Percentiles rank a stretch among this genome's conserved stretches.
These are phyloP conservation scores for Podospora australis DNA, from an alignment of 495 filamentous ascomycete species.

Conservation along the genomic window DNA sequence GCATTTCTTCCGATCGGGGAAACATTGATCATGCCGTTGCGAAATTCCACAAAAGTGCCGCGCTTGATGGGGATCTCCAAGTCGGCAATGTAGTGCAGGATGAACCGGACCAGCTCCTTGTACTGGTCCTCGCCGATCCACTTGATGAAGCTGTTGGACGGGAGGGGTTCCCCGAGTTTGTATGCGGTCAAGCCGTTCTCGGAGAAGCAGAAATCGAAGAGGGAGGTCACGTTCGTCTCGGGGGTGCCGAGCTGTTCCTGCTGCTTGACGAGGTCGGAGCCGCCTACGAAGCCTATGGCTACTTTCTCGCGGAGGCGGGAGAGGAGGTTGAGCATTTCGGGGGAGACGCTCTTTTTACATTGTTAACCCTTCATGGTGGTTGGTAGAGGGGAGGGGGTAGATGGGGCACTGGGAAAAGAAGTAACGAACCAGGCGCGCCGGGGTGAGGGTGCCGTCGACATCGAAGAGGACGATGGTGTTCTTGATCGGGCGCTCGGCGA, in stretches of 20 bases:
- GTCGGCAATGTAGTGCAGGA: constrained; percentile 84
- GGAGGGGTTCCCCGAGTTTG: constrained; percentile 65
- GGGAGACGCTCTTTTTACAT: constrained; percentile 39
- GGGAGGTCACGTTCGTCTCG: constrained; percentile 56
- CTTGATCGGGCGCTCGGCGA: constrained; percentile 74
- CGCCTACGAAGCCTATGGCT: constrained; percentile 87
- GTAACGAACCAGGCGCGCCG: constrained; percentile 59
- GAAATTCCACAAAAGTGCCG: constrained; percentile 95
- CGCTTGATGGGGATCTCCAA: constrained; percentile 83
- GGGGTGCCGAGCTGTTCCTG: constrained; percentile 83
- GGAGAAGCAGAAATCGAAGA: constrained; percentile 95
- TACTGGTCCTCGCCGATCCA: constrained; percentile 92
- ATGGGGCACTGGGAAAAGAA: not conserved
- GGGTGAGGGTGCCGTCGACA: constrained; percentile 84
- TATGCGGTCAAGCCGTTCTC: constrained; percentile 94
- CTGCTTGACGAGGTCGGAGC: constrained; percentile 83
- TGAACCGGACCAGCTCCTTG: constrained; percentile 79
- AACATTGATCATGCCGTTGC: constrained; percentile 96
- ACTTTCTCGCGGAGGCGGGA: constrained; percentile 74
- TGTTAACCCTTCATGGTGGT: not conserved
- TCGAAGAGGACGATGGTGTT: constrained; percentile 92
- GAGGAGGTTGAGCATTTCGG: constrained; percentile 79
- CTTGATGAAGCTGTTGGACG: constrained; percentile 75
- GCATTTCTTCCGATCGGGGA: constrained; percentile 91
- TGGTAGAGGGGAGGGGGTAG: not conserved